Conservation (phyloP, 805 yeast species). For the Saccharomyces eubayanus region DNA sequence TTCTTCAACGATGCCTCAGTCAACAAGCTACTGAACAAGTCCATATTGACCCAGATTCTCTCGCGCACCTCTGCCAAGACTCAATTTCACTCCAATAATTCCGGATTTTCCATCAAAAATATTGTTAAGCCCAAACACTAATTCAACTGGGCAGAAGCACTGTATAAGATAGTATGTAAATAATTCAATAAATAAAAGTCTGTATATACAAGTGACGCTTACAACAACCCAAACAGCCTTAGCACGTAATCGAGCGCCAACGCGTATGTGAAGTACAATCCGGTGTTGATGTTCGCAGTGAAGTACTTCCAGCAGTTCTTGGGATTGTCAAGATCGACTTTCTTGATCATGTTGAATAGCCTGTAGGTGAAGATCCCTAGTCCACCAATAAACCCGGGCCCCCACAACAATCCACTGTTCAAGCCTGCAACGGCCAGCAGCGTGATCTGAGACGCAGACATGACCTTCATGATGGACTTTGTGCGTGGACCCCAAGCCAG, state of each 20-base stretch:
- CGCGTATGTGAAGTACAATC: constrained; percentile 58
- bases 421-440: constrained; percentile 61
- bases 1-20: constrained; percentile 11
- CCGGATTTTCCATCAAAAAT: background rate
- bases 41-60: background rate
- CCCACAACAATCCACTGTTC: constrained; percentile 56
- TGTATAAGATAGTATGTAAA: constrained; percentile 5
- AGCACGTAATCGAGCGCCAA: constrained; percentile 57
- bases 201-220: constrained; percentile 1
- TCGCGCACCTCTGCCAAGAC: background rate
- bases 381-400: constrained; percentile 73
- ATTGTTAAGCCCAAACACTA: background rate
- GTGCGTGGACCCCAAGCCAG: constrained; percentile 84
- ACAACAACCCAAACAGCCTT: constrained; percentile 28
- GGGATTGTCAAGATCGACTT: constrained; percentile 75
- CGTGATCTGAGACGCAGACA: constrained; percentile 61
- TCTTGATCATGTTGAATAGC: constrained; percentile 55
- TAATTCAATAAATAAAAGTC: background rate
- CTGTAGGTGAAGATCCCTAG: constrained; percentile 62
- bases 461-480: constrained; percentile 55
- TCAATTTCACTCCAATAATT: background rate
- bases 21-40: background rate
- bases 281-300: constrained; percentile 67
- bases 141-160: background rate
- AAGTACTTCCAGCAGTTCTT: constrained; percentile 77